Evolutionary conservation across 495 filamentous ascomycete genomes (phyloP), one percentile per base, ranked within the genome.

Genomic region (Neurospora sp.): DNA sequence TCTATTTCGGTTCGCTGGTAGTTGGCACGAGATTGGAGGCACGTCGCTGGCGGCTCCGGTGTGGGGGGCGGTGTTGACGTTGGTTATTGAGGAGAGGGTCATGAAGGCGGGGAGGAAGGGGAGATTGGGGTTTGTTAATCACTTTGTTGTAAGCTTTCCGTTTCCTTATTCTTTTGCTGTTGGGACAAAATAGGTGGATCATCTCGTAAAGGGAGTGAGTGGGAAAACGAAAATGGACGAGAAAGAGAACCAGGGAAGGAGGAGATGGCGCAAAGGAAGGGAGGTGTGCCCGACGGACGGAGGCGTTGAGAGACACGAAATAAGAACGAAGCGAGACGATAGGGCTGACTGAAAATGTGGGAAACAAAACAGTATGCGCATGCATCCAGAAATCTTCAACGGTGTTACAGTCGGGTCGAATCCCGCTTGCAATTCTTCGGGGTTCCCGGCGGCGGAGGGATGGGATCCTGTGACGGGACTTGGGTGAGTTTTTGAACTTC

Each of bases 391-490:
- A 37, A 84, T 86, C 0, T 83, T 92, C 69, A 88, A 87, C 70
- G 90, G 92, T 78, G 84, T 93, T 68, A 89, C 83, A 10, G 76
- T 74, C 14, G 91, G 91, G 0, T 84, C 80, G 3, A 92, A 91
- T 76, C 85, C 85, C 2, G 83, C 90, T 4, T 93, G 90, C 77
- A 83, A 83, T 41, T 87, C 86, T 5, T 61, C 79, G 14, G 89
- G 88, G 0, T 92, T 91, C 75, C 73, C 73, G 31, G 84, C 84
- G 8, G 83, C 80, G 9, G 72, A 81, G 73, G 87, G 87, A 18
- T 90, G 89, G 89, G 89, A 91, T 80, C 88, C 89, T 18, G 88
- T 89, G 12, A 90, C 86, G 12, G 89, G 89, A 14, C 75, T 90
- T 71, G 89, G 89, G 37, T 79, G 72, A 73, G 77, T 77, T 3